A percentile compares a stretch with the other conserved stretches of the same genome.
Conservation (phyloP, 2,329 filamentous ascomycete species). For the Cladosporium oxysporum region DNA sequence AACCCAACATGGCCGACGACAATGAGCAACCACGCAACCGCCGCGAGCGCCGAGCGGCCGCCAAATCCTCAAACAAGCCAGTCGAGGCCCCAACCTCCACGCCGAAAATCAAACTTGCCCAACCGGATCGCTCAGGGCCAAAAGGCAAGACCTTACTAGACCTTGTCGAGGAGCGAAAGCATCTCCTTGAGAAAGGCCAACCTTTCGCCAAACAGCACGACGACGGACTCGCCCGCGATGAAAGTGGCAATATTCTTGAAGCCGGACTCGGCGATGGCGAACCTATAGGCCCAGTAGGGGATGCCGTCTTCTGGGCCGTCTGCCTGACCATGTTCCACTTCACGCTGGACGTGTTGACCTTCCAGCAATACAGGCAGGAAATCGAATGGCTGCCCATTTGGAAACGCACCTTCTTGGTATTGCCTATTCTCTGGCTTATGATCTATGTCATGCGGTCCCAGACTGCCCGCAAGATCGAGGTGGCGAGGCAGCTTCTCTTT, state of each 20-base stretch:
- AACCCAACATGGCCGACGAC: conserved; percentile 25
- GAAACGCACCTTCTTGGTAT: conserved; percentile 50
- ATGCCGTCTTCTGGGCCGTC: conserved; percentile 53
- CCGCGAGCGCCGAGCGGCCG: conserved; percentile 46
- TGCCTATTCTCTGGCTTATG: conserved; percentile 48
- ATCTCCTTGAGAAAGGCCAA: conserved; percentile 47
- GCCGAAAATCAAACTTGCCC: conserved; percentile 62
- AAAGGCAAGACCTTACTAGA: conserved; percentile 71
- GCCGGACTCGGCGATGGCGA: conserved; percentile 43
- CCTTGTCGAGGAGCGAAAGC: conserved; percentile 64
- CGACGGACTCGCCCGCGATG: conserved; percentile 34
- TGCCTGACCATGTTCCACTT: conserved; percentile 73
- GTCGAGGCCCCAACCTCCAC: conserved; percentile 41
- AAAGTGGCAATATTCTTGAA: conserved; percentile 39
- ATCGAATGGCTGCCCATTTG: conserved; percentile 61
- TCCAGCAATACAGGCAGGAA: conserved; percentile 73
- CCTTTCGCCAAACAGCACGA: conserved; percentile 52
- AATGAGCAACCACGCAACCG: conserved; percentile 42
- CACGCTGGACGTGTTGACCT: conserved; percentile 75
- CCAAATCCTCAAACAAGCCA: conserved; percentile 39
- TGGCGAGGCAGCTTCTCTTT: conserved; percentile 58
- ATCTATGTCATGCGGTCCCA: conserved; percentile 48
- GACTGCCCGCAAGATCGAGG: conserved; percentile 46
- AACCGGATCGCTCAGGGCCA: conserved; percentile 68
- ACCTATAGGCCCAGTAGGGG: conserved; percentile 48